Conservation (phyloP, 176 grass and related monocot genomes). For the Bonia amplexicaulis region DNA sequence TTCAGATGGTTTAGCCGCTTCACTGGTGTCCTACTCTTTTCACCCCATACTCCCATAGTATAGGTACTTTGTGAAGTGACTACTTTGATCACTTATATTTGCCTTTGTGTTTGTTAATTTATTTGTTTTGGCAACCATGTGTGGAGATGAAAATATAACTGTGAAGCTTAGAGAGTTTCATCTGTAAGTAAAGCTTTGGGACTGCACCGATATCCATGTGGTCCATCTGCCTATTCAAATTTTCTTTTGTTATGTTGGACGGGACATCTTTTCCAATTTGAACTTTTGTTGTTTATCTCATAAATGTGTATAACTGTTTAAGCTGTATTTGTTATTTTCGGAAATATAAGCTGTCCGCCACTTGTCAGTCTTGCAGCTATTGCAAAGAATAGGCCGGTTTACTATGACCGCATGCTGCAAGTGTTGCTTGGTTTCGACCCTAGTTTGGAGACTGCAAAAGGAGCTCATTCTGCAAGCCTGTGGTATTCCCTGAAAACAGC, state of each 20-base stretch:
- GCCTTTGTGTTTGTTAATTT: not conserved
- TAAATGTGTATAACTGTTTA: not conserved
- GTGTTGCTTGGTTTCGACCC: conserved; percentile 76
- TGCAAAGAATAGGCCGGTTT: conserved; percentile 67
- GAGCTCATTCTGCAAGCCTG: conserved; percentile 75
- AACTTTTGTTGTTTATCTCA: not conserved
- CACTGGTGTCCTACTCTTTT: not conserved
- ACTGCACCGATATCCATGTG: not conserved
- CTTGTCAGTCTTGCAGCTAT: conserved; percentile 82
- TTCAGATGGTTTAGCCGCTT: conserved; percentile 1
- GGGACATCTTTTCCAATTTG: not conserved
- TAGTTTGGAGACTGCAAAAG: conserved; percentile 48
- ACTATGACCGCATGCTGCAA: conserved; percentile 59
- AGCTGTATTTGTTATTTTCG: not conserved
- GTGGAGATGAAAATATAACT: not conserved
- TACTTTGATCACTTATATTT: not conserved
- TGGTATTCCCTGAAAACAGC: conserved; percentile 60
- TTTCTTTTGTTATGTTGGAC: not conserved
- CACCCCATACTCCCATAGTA: not conserved
- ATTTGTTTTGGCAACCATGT: not conserved
- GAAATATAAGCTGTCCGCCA: conserved; percentile 32
- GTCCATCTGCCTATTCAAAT: not conserved
- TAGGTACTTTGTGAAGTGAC: not conserved
- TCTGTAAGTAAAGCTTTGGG: not conserved
- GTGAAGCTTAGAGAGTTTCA: not conserved